phyloP scores from a whole-genome alignment of 108 stramenopile species.

The Nitzschia sp. region DNA sequence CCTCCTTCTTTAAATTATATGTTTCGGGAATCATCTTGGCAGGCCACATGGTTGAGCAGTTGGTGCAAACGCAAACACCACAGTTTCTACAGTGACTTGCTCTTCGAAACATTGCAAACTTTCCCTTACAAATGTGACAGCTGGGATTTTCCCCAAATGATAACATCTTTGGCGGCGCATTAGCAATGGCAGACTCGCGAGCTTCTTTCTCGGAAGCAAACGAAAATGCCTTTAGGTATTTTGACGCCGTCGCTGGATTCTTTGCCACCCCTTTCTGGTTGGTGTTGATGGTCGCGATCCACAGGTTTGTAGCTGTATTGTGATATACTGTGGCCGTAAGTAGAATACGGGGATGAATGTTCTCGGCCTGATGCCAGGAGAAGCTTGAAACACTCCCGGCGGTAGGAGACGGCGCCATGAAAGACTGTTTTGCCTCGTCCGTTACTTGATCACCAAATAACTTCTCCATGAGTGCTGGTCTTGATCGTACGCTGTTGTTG shows the following conservation, averaged over 20 bases:
- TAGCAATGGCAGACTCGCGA: conserved; percentile 86
- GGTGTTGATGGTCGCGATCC: conserved; percentile 86
- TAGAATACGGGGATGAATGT: conserved; percentile 66
- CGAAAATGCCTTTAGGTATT: conserved; percentile 73
- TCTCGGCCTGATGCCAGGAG: conserved; percentile 28
- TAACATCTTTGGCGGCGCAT: conserved; percentile 81
- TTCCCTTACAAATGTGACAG: conserved; percentile 71
- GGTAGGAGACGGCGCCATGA: conserved; percentile 11
- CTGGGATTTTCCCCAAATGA: conserved; percentile 51
- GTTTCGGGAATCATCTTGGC: conserved; percentile 73
- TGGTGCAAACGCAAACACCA: conserved; percentile 74
- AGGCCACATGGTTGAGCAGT: conserved; percentile 65
- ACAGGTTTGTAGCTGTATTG: conserved; percentile 77
- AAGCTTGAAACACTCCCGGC: conserved; percentile 13
- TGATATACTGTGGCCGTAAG: conserved; percentile 81
- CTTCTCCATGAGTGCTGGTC: conserved; percentile 32
- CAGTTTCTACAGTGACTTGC: conserved; percentile 79
- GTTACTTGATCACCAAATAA: conserved; percentile 43
- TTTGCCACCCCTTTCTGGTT: conserved; percentile 54
- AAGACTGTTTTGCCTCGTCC: conserved; percentile 29
- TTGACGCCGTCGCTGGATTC: conserved; percentile 49
- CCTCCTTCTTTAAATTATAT: conserved; percentile 74
- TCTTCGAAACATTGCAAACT: conserved; percentile 72
- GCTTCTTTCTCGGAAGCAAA: conserved; percentile 78
- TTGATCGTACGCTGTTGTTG: background rate